phyloP scores from a whole-genome alignment of 345 rosid species.

The Pseudoturritis turrita region DNA sequence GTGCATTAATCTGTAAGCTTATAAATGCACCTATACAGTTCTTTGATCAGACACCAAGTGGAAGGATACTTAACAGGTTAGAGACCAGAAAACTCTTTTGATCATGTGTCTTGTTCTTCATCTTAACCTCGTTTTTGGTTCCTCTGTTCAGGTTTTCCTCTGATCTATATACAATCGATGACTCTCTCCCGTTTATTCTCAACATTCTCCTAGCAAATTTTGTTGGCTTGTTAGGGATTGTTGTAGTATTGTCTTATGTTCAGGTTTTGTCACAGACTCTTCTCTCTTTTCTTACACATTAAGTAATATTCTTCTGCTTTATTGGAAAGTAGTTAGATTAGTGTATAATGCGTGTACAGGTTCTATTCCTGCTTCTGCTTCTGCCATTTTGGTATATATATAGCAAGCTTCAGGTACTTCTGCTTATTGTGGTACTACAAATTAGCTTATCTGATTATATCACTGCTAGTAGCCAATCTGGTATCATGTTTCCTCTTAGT shows the following conservation, averaged over 20 bases:
- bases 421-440: neutral
- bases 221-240: slow-evolving; percentile 83
- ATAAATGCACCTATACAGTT: slow-evolving; percentile 74
- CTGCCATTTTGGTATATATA: slow-evolving; percentile 89
- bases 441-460: neutral
- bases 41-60: slow-evolving; percentile 95
- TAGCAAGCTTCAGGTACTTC: slow-evolving; percentile 80
- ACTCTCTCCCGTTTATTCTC: slow-evolving; percentile 94
- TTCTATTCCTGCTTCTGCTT: slow-evolving; percentile 70
- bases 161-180: slow-evolving; percentile 90
- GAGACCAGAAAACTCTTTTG: slow-evolving; percentile 1
- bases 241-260: slow-evolving; percentile 75
- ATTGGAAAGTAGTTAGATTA: neutral
- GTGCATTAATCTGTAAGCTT: slow-evolving; percentile 57
- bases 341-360: slow-evolving; percentile 39
- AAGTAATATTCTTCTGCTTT: neutral
- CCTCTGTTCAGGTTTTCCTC: slow-evolving; percentile 64
- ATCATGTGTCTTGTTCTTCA: slow-evolving; percentile 12
- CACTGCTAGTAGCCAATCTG: neutral
- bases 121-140: neutral
- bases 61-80: slow-evolving; percentile 95
- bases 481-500: neutral
- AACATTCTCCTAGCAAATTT: slow-evolving; percentile 91
- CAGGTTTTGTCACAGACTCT: slow-evolving; percentile 49
- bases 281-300: neutral